phyloP scores from a whole-genome alignment of 1,284 basidiomycete genomes.

The Ceratobasidium sp. region DNA sequence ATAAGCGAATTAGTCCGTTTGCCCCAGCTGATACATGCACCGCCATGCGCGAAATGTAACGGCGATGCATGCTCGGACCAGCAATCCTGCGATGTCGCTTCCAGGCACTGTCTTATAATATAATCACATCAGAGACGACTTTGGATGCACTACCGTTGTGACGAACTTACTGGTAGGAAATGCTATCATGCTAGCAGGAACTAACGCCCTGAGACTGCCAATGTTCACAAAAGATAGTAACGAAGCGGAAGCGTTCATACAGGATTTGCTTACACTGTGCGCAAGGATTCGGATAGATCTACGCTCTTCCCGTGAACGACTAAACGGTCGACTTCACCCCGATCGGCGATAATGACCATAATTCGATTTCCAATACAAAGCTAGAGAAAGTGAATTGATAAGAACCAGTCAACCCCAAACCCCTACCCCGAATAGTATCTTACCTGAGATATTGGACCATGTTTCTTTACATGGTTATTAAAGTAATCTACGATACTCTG shows the following conservation, averaged over 20 bases:
- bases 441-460: slow-evolving; percentile 28
- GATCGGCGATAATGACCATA: slow-evolving; percentile 16
- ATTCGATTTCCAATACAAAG: slow-evolving; percentile 8
- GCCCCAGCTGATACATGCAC: neutral
- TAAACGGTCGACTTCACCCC: slow-evolving; percentile 4
- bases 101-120: slow-evolving; percentile 12
- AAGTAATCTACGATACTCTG: slow-evolving; percentile 14
- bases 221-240: neutral
- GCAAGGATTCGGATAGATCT: neutral
- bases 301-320: neutral
- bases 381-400: neutral
- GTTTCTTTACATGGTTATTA: neutral
- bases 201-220: slow-evolving; percentile 7
- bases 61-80: slow-evolving; percentile 1
- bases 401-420: too few species aligned
- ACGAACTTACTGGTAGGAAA: neutral
- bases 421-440: neutral
- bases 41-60: slow-evolving; percentile 13
- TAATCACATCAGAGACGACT: neutral
- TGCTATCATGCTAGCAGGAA: slow-evolving; percentile 1
- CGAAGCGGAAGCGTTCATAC: neutral
- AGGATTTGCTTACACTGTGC: neutral
- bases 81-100: slow-evolving; percentile 21
- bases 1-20: neutral
- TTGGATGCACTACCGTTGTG: neutral